Percentiles rank a stretch among this genome's conserved stretches.
phyloP scores from a whole-genome alignment of 306 rosid species.

The Corylus avellana region DNA sequence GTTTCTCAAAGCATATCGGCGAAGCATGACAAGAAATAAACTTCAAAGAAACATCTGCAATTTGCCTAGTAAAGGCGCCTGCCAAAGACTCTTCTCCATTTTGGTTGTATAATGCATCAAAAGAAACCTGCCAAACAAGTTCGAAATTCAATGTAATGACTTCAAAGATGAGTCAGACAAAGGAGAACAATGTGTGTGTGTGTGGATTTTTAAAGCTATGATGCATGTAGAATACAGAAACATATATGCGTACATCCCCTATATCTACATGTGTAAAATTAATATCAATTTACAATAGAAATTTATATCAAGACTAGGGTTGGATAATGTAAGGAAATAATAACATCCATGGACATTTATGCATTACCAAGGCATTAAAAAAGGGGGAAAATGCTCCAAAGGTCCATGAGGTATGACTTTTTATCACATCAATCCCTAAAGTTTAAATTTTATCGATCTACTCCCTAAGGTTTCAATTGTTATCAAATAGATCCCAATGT shows the following conservation, averaged over 20 bases:
- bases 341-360: neutral
- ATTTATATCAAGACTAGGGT: neutral
- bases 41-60: constrained; percentile 53
- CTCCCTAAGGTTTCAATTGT: too few relatives aligned
- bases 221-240: neutral
- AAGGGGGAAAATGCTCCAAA: neutral
- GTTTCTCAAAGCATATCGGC: constrained; percentile 74
- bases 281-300: neutral
- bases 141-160: constrained; percentile 11
- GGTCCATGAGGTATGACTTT: too few relatives aligned
- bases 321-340: neutral
- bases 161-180: constrained; percentile 14
- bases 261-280: neutral
- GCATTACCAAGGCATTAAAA: neutral
- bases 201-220: neutral
- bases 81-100: constrained; percentile 40
- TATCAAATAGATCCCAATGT: too few relatives aligned
- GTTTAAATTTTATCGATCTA: too few relatives aligned
- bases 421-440: too few relatives aligned
- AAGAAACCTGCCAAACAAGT: constrained; percentile 36
- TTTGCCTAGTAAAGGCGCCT: constrained; percentile 32
- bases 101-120: constrained; percentile 41
- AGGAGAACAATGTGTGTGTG: neutral
- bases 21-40: constrained; percentile 69
- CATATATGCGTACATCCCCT: neutral